These are phyloP conservation scores for Phytophthora megakarya DNA, from an alignment of 352 stramenopile genomes.

Conservation along the genomic window DNA sequence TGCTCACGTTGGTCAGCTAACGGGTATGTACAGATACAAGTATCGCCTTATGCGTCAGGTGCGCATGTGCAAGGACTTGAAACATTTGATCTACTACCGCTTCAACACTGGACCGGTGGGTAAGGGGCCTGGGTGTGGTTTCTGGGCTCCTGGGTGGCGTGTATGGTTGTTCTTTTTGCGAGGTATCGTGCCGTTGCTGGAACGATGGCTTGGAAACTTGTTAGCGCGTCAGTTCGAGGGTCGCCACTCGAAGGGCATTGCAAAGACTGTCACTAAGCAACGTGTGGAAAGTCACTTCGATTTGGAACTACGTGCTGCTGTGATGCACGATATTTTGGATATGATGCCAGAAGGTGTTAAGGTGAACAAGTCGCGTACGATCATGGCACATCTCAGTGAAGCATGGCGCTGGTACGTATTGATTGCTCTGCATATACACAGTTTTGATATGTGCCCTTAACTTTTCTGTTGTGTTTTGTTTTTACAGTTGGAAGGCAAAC, in stretches of 20 bases:
- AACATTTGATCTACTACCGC: conserved; percentile 99
- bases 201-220: conserved; percentile 99
- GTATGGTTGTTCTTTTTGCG: conserved; percentile 99
- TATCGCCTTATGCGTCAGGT: conserved; percentile 98
- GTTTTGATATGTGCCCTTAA: conserved; percentile 11
- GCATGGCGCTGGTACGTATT: conserved; percentile 92
- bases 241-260: conserved; percentile 97
- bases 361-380: conserved; percentile 98
- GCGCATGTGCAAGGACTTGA: conserved; percentile 99
- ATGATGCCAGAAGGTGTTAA: conserved; percentile 99
- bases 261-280: conserved; percentile 99
- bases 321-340: conserved; percentile 99
- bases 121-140: conserved; percentile 98
- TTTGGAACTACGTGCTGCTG: conserved; percentile 97
- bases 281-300: conserved; percentile 99
- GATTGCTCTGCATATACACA: background rate
- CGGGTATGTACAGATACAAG: conserved; percentile 99
- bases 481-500: conserved; percentile 95
- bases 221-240: conserved; percentile 99
- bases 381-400: conserved; percentile 98
- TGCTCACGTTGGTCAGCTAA: conserved; percentile 99
- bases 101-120: conserved; percentile 99
- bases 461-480: conserved; percentile 10
- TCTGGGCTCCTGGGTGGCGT: conserved; percentile 99
- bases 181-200: conserved; percentile 98